Percentiles rank a stretch among this genome's conserved stretches.
Evolutionary conservation across 805 yeast species (phyloP).

Genomic region (Ogataea nitratoaversa): DNA sequence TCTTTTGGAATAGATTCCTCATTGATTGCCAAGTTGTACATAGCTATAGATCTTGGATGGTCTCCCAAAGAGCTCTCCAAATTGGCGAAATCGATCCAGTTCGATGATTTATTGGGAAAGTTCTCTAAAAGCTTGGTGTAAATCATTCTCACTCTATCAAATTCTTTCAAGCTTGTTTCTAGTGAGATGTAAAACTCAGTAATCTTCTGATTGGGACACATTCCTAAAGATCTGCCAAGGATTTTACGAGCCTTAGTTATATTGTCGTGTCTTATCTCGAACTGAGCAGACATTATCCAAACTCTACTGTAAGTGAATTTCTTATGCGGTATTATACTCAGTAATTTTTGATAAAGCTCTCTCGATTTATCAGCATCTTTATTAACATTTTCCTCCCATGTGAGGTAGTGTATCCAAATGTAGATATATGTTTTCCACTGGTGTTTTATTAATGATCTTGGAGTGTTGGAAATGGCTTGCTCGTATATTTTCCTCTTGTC

Average conservation of each 20-base stretch:
- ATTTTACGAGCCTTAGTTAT: constrained; percentile 57
- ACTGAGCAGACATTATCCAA: constrained; percentile 71
- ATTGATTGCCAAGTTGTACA: constrained; percentile 49
- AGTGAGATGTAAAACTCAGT: constrained; percentile 62
- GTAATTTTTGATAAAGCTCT: constrained; percentile 44
- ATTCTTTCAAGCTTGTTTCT: constrained; percentile 68
- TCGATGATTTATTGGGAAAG: constrained; percentile 35
- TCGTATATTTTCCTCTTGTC: constrained; percentile 37
- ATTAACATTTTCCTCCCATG: constrained; percentile 51
- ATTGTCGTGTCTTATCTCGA: constrained; percentile 61
- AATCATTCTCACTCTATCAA: constrained; percentile 72
- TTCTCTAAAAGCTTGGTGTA: constrained; percentile 62
- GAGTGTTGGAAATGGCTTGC: constrained; percentile 39
- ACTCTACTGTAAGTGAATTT: constrained; percentile 63
- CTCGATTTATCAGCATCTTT: constrained; percentile 45
- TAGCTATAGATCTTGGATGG: constrained; percentile 56
- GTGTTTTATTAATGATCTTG: constrained; percentile 28
- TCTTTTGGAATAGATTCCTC: constrained; percentile 13
- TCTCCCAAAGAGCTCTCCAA: constrained; percentile 71
- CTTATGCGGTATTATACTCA: constrained; percentile 52
- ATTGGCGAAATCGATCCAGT: constrained; percentile 63
- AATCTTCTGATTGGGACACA: constrained; percentile 54
- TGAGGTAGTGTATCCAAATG: constrained; percentile 64
- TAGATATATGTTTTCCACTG: constrained; percentile 68
- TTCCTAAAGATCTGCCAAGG: constrained; percentile 70